Evolutionary conservation across 2,329 filamentous ascomycete genomes (phyloP).

Genomic region (Penicillium oxalicum): DNA sequence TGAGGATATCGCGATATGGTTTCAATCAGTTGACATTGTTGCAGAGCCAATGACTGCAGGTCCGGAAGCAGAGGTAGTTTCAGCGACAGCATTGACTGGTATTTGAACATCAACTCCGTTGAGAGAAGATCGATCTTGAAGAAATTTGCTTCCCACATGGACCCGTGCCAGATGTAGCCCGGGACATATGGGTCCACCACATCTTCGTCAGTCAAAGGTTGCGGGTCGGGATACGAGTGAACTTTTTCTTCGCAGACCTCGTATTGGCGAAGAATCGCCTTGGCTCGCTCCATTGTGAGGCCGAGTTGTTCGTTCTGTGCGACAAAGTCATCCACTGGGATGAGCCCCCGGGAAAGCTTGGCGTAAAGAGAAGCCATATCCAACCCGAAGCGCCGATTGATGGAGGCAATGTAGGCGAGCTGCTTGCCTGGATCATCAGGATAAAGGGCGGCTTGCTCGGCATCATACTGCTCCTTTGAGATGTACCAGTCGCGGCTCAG

Average conservation of each 20-base stretch:
- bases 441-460: slow-evolving; percentile 51
- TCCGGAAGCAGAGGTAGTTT: slow-evolving; percentile 49
- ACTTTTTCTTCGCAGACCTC: slow-evolving; percentile 58
- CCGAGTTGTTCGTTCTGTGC: slow-evolving; percentile 54
- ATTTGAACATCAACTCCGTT: slow-evolving; percentile 72
- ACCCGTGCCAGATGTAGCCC: slow-evolving; percentile 62
- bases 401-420: slow-evolving; percentile 61
- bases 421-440: slow-evolving; percentile 61
- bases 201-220: slow-evolving; percentile 53
- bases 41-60: slow-evolving; percentile 57
- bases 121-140: slow-evolving; percentile 71
- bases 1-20: slow-evolving; percentile 66
- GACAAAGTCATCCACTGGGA: slow-evolving; percentile 60
- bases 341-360: slow-evolving; percentile 57
- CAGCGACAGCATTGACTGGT: slow-evolving; percentile 59
- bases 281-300: slow-evolving; percentile 37
- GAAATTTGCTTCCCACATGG: slow-evolving; percentile 68
- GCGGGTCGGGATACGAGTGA: slow-evolving; percentile 54
- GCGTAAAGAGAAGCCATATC: slow-evolving; percentile 77
- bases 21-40: slow-evolving; percentile 73
- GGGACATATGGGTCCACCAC: slow-evolving; percentile 69
- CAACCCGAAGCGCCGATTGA: slow-evolving; percentile 65
- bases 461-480: slow-evolving; percentile 57
- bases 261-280: slow-evolving; percentile 55
- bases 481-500: slow-evolving; percentile 75